Conservation (phyloP, 2,329 filamentous ascomycete genomes). For the Ceratocystis cacaofunesta region DNA sequence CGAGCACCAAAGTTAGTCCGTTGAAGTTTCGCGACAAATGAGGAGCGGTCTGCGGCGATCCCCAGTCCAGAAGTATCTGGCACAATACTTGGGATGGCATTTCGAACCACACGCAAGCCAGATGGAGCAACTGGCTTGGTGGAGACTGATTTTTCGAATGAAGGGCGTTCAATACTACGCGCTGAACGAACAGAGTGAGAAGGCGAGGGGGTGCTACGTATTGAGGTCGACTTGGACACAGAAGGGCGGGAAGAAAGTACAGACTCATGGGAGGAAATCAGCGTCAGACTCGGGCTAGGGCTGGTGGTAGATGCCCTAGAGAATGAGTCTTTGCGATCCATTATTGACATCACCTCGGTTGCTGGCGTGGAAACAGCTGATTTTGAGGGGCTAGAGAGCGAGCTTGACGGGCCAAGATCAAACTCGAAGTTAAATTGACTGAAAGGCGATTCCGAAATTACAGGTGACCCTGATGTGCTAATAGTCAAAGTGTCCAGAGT, state of each 20-base stretch:
- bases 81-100: constrained; percentile 13
- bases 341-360: constrained; percentile 2
- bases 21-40: neutral
- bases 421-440: constrained; percentile 17
- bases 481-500: neutral
- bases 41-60: constrained; percentile 1
- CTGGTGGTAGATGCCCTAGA: constrained; percentile 11
- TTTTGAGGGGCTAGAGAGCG: neutral
- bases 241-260: constrained; percentile 13
- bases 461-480: neutral
- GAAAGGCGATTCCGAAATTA: constrained; percentile 14
- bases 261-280: constrained; percentile 6
- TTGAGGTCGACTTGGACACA: constrained; percentile 9
- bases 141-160: constrained; percentile 11
- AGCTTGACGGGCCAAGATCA: constrained; percentile 8
- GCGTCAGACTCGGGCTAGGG: constrained; percentile 11
- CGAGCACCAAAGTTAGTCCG: constrained; percentile 6
- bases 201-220: constrained; percentile 14
- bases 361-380: neutral
- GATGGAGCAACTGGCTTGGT: constrained; percentile 15
- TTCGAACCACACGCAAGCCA: constrained; percentile 13
- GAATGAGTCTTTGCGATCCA: neutral
- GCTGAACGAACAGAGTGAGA: constrained; percentile 12
- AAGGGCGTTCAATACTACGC: constrained; percentile 15
- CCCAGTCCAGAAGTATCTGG: constrained; percentile 5